phyloP scores from a whole-genome alignment of 257 asterid genomes.

The Coffea canephora region DNA sequence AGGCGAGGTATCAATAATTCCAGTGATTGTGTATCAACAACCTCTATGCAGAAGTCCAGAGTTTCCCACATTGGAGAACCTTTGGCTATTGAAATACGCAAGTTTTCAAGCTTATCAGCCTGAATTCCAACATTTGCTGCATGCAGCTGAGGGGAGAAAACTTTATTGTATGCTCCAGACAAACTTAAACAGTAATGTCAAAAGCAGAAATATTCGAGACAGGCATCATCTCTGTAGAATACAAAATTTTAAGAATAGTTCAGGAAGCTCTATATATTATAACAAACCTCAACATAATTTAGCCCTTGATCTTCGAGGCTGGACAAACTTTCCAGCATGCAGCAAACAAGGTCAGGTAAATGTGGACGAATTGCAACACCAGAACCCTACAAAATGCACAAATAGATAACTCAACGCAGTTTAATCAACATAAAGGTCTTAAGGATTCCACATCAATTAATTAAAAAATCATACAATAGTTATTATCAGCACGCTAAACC shows the following conservation, averaged over 20 bases:
- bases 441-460: neutral
- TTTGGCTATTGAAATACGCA: constrained; percentile 86
- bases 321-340: constrained; percentile 98
- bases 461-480: neutral
- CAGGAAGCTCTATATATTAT: constrained; percentile 1
- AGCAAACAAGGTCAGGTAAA: constrained; percentile 84
- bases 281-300: constrained; percentile 89
- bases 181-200: neutral
- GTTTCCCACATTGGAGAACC: constrained; percentile 99
- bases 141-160: constrained; percentile 60
- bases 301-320: constrained; percentile 99
- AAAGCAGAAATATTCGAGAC: neutral
- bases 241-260: neutral
- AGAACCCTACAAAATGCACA: constrained; percentile 61
- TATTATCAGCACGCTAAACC: neutral
- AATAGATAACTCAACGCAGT: constrained; percentile 11
- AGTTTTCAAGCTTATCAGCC: constrained; percentile 85
- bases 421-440: neutral
- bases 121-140: constrained; percentile 93
- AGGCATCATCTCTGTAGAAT: neutral
- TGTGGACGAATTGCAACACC: constrained; percentile 92
- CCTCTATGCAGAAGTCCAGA: constrained; percentile 89
- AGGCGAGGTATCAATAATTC: constrained; percentile 89
- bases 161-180: neutral
- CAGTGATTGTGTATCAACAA: constrained; percentile 72